Percentiles rank a stretch among this genome's conserved stretches.
phyloP scores from a whole-genome alignment of 2,329 filamentous ascomycete species.

The Apiospora sp. region DNA sequence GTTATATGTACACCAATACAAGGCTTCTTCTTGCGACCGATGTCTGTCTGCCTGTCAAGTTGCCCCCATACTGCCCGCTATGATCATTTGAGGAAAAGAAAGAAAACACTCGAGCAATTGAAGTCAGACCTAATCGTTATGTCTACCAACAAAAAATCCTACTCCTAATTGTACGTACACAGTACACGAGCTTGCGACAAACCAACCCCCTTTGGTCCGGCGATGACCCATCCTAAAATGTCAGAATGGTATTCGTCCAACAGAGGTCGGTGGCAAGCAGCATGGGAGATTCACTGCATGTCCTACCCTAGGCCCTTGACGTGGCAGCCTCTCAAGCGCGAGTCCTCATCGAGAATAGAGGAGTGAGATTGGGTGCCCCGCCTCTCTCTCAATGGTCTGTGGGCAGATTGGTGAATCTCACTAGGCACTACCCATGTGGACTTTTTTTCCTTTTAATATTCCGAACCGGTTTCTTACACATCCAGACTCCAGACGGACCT shows the following conservation, averaged over 20 bases:
- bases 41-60: background rate
- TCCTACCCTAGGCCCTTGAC: slow-evolving; percentile 10
- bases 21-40: background rate
- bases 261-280: slow-evolving; percentile 2
- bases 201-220: background rate
- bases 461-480: background rate
- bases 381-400: background rate
- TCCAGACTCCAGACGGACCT: background rate
- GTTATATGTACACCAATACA: background rate
- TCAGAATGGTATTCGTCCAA: background rate
- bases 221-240: background rate
- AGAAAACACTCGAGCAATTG: background rate
- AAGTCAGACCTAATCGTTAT: background rate
- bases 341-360: background rate
- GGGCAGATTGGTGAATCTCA: slow-evolving; percentile 12
- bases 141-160: background rate
- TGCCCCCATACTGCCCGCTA: background rate
- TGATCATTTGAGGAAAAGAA: background rate
- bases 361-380: slow-evolving; percentile 17
- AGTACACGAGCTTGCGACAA: too few relatives aligned
- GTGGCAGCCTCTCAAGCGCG: slow-evolving; percentile 11
- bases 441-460: background rate
- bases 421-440: background rate
- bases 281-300: background rate
- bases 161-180: background rate